Conservation (phyloP, 1,284 basidiomycete genomes). For the Microbotryum silenes-acaulis region DNA sequence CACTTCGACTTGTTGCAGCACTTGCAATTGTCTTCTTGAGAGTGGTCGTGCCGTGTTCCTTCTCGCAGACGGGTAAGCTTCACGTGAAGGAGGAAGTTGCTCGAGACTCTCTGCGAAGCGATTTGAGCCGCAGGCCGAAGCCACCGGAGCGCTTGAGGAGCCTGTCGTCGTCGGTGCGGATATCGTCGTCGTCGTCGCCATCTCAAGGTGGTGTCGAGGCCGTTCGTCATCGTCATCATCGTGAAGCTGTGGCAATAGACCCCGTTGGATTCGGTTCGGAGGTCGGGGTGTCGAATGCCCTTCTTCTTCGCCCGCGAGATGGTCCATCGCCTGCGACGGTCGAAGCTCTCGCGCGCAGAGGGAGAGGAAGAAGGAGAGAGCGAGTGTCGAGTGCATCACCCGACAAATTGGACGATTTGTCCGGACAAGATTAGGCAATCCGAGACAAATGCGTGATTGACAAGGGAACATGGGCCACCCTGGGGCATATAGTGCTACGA, state of each 20-base stretch:
- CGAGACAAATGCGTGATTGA: too few species aligned
- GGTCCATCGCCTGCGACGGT: too few species aligned
- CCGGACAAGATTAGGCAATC: too few species aligned
- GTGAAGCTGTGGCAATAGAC: too few species aligned
- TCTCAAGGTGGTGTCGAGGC: too few species aligned
- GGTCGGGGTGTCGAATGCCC: neutral
- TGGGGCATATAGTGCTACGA: too few species aligned
- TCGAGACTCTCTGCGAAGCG: neutral
- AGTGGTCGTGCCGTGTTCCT: neutral
- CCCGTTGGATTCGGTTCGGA: neutral
- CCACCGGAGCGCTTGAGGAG: neutral
- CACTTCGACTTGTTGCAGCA: neutral
- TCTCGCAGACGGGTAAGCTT: neutral
- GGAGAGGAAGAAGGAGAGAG: too few species aligned
- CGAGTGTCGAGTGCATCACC: too few species aligned
- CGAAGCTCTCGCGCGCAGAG: too few species aligned
- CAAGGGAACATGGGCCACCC: too few species aligned
- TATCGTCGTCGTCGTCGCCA: neutral
- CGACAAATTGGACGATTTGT: too few species aligned
- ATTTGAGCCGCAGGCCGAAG: neutral
- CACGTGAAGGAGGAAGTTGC: neutral
- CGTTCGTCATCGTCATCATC: too few species aligned
- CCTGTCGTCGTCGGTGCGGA: neutral
- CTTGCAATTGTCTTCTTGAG: neutral
- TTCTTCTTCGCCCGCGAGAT: neutral